Evolutionary conservation across 768 basidiomycete genomes (phyloP).

Genomic region (Xerocomus potaroensis): DNA sequence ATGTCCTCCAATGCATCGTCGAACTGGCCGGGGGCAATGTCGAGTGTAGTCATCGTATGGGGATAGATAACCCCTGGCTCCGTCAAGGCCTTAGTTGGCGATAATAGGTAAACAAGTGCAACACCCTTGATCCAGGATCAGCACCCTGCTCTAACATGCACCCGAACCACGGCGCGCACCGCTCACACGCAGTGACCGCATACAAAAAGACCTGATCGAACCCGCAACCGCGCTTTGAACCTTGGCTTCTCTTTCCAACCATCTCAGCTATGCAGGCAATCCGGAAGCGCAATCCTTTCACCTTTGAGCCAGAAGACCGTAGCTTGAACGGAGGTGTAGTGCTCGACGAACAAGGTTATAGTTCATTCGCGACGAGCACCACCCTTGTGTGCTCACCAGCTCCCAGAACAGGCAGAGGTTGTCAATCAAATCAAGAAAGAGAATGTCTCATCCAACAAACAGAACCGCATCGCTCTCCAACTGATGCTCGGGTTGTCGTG

Average conservation of each 20-base stretch:
- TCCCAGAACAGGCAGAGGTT: conserved; percentile 57
- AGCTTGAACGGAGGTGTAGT: conserved; percentile 31
- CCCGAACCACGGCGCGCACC: too few relatives aligned
- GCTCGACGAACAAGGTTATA: conserved; percentile 52
- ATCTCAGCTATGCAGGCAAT: conserved; percentile 28
- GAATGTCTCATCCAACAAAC: conserved; percentile 40
- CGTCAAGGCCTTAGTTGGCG: too few relatives aligned
- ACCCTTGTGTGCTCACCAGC: conserved; percentile 1
- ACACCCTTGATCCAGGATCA: conserved; percentile 13
- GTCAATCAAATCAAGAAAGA: conserved; percentile 46
- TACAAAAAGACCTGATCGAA: conserved; percentile 8
- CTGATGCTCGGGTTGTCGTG: conserved; percentile 42
- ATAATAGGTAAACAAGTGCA: conserved; percentile 19
- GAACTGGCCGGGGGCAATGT: conserved; percentile 51
- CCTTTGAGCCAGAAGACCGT: conserved; percentile 30
- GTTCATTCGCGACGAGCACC: not conserved
- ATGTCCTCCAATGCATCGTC: conserved; percentile 49
- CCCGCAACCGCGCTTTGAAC: conserved; percentile 1
- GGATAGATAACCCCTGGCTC: conserved; percentile 14
- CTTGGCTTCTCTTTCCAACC: not conserved
- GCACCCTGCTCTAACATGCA: too few relatives aligned
- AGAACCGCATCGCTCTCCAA: conserved; percentile 39
- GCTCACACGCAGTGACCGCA: conserved; percentile 5
- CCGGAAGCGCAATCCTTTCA: conserved; percentile 46
- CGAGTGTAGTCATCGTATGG: conserved; percentile 21